Evolutionary conservation across 176 grass and related monocot genomes (phyloP), one percentile per base, ranked within the genome.

Genomic region (Bonia amplexicaulis): DNA sequence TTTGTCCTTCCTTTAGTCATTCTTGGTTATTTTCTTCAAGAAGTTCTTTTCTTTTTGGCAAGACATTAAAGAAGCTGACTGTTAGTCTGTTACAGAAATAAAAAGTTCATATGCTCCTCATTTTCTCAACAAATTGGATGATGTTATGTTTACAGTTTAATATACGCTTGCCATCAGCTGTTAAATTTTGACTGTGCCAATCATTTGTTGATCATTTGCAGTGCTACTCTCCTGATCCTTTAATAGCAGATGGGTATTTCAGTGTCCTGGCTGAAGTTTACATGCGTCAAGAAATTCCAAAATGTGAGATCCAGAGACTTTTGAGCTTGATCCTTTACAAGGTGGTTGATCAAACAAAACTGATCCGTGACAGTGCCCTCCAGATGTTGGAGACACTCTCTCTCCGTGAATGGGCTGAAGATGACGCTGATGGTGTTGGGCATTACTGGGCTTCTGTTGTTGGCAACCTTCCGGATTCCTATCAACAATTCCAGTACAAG

Each of bases 401-500:
- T 84, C 83, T 93, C 39, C 91, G 96, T 71, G 96, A 98, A 85
- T 98, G 96, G 96, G 89, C 96, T 22, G 96, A 95, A 80, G 91
- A 95, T 74, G 93, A 94, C 47, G 78, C 85, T 78, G 96, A 98
- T 88, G 91, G 93, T 42, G 77, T 91, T 71, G 93, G 93, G 37
- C 96, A 91, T 26, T 98, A 98, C 64, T 86, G 91, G 70, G 96
- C 93, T 80, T 98, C 96, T 85, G 96, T 98, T 73, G 96, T 98
- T n/a, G 96, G 96, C 70, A 98, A 98, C 79, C 91, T 98, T 26
- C 96, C 93, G 7, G 96, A 98, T 80, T 98, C 96, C 40, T 98
- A 98, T 76, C 96, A 98, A 65, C 96, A 98, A 72, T 98, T 98
- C 84, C 93, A 98, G 64, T 98, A 98, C 72, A 98, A 94, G 78